Conservation (phyloP, 495 filamentous ascomycete genomes). For the Hyaloscypha bicolor region DNA sequence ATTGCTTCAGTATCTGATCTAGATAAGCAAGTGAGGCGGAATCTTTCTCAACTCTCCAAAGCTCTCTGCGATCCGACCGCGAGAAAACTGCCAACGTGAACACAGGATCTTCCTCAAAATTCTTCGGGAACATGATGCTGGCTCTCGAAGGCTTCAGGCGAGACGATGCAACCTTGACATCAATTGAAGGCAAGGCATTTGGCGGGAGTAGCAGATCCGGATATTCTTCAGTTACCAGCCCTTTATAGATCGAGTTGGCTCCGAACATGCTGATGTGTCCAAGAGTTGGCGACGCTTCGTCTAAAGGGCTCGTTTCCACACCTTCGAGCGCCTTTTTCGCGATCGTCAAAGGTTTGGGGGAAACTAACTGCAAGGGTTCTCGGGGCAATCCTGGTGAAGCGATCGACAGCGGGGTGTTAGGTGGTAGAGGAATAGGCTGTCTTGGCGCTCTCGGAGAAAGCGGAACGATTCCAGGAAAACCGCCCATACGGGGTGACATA, state of each 20-base stretch:
- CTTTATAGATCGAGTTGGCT: constrained; percentile 53
- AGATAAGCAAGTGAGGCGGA: constrained; percentile 77
- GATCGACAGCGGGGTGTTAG: constrained; percentile 61
- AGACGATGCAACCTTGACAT: constrained; percentile 86
- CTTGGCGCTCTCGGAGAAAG: constrained; percentile 72
- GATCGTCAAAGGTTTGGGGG: constrained; percentile 42
- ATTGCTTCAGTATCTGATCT: constrained; percentile 76
- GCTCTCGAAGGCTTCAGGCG: constrained; percentile 88
- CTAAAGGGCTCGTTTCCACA: constrained; percentile 8
- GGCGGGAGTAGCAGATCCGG: constrained; percentile 83
- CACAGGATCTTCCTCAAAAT: constrained; percentile 86
- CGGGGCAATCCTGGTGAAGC: constrained; percentile 44
- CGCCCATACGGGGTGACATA: constrained; percentile 61
- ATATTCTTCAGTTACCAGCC: constrained; percentile 79
- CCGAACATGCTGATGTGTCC: constrained; percentile 15
- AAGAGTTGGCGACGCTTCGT: constrained; percentile 13
- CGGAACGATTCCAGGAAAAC: constrained; percentile 56
- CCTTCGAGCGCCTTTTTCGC: constrained; percentile 38
- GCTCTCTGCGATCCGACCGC: constrained; percentile 72
- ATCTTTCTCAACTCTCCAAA: constrained; percentile 95
- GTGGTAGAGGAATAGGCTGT: constrained; percentile 65
- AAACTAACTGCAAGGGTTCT: constrained; percentile 36
- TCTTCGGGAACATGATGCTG: constrained; percentile 71
- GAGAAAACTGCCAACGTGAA: constrained; percentile 88
- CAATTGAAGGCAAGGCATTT: constrained; percentile 84